A percentile compares a stretch with the other conserved stretches of the same genome.
phyloP scores from a whole-genome alignment of 257 asterid genomes.

The Solanum habrochaites region DNA sequence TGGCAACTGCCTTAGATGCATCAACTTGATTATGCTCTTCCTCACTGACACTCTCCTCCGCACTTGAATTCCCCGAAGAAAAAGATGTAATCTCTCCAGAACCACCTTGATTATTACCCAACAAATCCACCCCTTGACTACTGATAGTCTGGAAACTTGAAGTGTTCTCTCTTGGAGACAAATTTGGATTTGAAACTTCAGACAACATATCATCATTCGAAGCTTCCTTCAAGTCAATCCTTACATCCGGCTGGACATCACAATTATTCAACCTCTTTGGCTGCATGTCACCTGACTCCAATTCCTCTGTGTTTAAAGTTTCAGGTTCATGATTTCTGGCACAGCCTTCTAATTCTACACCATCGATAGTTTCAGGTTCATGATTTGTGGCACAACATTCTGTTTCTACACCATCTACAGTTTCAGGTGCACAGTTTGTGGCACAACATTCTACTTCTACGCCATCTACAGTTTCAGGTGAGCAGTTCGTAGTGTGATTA shows the following conservation, averaged over 20 bases:
- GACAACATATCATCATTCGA: conserved; percentile 78
- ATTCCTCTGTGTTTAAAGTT: conserved; percentile 4
- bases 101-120: conserved; percentile 36
- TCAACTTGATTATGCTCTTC: conserved; percentile 36
- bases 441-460: conserved; percentile 7
- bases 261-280: conserved; percentile 11
- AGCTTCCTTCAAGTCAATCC: conserved; percentile 42
- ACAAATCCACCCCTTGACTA: conserved; percentile 37
- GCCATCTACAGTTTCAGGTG: conserved; percentile 1
- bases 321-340: conserved; percentile 5
- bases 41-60: conserved; percentile 40
- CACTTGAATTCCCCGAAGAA: conserved; percentile 29
- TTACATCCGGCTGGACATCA: conserved; percentile 24
- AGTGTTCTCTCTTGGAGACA: conserved; percentile 56
- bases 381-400: background rate
- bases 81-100: conserved; percentile 72
- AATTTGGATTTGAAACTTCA: conserved; percentile 72
- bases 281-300: conserved; percentile 11
- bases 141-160: conserved; percentile 38
- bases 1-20: conserved; percentile 34
- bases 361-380: conserved; percentile 7
- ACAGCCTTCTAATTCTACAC: conserved; percentile 7
- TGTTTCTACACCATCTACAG: conserved; percentile 1
- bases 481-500: background rate
- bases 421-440: conserved; percentile 3